Evolutionary conservation across 495 filamentous ascomycete species (phyloP).

Genomic region (Copromyces sp.): DNA sequence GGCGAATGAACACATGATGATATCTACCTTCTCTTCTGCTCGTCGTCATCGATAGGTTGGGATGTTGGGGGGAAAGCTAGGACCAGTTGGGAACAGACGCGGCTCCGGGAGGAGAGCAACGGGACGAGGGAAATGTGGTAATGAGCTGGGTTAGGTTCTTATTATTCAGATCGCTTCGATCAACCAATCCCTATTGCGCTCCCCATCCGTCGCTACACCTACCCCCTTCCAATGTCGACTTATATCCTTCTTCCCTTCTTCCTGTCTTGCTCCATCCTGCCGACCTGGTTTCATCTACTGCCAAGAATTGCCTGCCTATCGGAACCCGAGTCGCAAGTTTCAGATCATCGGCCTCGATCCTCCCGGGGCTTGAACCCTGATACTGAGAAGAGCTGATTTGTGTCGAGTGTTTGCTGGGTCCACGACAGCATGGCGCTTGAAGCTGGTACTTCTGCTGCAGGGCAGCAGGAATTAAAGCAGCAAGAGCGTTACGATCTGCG

Average conservation of each 20-base stretch:
- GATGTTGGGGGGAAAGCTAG: background rate
- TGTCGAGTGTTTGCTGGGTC: background rate
- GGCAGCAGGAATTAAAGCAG: background rate
- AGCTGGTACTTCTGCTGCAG: background rate
- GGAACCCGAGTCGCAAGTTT: background rate
- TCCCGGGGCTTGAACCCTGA: background rate
- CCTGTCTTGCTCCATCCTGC: background rate
- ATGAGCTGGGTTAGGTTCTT: background rate
- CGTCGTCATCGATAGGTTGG: background rate
- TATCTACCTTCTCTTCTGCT: background rate
- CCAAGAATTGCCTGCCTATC: background rate
- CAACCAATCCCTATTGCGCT: background rate
- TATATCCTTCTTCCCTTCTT: background rate
- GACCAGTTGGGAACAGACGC: background rate
- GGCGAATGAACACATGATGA: background rate
- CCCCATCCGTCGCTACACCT: background rate
- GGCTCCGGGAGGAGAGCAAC: background rate
- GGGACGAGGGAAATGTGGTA: background rate
- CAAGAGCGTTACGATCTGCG: background rate
- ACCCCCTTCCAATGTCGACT: background rate
- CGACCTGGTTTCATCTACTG: background rate
- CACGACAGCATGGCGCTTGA: background rate
- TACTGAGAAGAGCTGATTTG: background rate
- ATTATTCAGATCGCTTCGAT: background rate
- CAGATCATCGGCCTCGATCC: background rate